Conservation (phyloP, 306 rosid genomes). For the Lithocarpus polystachyus region DNA sequence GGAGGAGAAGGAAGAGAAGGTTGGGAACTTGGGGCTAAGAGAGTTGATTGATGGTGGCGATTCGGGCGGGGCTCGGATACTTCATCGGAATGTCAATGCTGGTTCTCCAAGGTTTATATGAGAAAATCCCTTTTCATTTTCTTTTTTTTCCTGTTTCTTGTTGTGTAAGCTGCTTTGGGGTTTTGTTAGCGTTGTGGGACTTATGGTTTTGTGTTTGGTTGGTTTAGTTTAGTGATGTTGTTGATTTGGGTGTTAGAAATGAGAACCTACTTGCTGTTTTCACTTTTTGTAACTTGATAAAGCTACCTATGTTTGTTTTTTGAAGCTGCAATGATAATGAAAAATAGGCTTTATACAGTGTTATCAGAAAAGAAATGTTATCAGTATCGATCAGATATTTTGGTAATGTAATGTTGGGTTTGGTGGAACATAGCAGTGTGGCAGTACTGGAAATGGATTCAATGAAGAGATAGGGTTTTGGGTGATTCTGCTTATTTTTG, state of each 20-base stretch:
- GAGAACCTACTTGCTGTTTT: background rate
- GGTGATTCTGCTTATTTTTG: background rate
- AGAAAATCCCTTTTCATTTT: background rate
- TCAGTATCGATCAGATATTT: background rate
- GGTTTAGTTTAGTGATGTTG: background rate
- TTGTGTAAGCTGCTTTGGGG: background rate
- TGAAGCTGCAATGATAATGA: background rate
- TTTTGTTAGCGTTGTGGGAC: too few relatives aligned
- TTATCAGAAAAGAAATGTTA: background rate
- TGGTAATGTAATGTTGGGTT: background rate
- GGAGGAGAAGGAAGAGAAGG: slow-evolving; percentile 34
- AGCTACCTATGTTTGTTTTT: background rate
- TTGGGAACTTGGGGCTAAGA: slow-evolving; percentile 57
- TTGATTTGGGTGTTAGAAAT: background rate
- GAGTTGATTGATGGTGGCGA: slow-evolving; percentile 68
- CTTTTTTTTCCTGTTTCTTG: background rate
- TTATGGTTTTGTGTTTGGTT: background rate
- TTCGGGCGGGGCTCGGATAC: slow-evolving; percentile 57
- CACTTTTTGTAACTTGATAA: background rate
- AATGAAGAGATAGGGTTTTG: background rate
- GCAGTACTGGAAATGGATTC: background rate
- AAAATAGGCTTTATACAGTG: background rate
- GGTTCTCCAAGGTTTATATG: slow-evolving; percentile 58
- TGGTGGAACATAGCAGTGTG: background rate
- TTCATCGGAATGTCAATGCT: slow-evolving; percentile 77